phyloP scores from a whole-genome alignment of 1,284 basidiomycete species.

The Peniophora sp. region DNA sequence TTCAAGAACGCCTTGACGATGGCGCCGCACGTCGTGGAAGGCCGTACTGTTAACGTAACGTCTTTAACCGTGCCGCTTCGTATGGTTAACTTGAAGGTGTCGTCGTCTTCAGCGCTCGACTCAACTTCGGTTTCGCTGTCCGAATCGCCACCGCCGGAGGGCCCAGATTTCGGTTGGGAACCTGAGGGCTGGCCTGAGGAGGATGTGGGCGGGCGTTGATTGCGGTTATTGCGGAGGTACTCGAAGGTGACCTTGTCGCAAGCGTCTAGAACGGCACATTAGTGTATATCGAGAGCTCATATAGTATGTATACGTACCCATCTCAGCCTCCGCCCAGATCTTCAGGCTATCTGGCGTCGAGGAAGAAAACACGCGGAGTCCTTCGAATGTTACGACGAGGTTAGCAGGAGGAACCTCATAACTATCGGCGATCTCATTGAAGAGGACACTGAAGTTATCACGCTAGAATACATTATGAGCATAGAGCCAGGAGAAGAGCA shows the following conservation, averaged over 20 bases:
- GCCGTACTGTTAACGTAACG: conserved; percentile 58
- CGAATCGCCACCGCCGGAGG: conserved; percentile 13
- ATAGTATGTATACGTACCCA: conserved; percentile 38
- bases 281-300: neutral
- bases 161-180: conserved; percentile 12
- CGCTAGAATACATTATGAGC: conserved; percentile 28
- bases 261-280: conserved; percentile 37
- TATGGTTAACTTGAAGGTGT: conserved; percentile 55
- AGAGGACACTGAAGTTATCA: conserved; percentile 52
- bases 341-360: conserved; percentile 56
- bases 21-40: conserved; percentile 64
- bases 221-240: conserved; percentile 41
- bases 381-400: conserved; percentile 50
- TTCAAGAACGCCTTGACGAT: conserved; percentile 67
- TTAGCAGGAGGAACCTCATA: conserved; percentile 38
- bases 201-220: conserved; percentile 19
- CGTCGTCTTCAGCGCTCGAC: conserved; percentile 23
- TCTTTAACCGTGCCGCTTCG: conserved; percentile 47
- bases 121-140: conserved; percentile 17
- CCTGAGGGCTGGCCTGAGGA: conserved; percentile 10
- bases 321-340: conserved; percentile 57
- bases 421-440: conserved; percentile 55
- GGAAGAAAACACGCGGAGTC: conserved; percentile 56
- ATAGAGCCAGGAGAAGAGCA: conserved; percentile 1
- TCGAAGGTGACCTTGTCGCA: conserved; percentile 55